These are phyloP conservation scores for Miscanthus sacchariflorus DNA, from an alignment of 202 grass and related monocot species.

Conservation along the genomic window DNA sequence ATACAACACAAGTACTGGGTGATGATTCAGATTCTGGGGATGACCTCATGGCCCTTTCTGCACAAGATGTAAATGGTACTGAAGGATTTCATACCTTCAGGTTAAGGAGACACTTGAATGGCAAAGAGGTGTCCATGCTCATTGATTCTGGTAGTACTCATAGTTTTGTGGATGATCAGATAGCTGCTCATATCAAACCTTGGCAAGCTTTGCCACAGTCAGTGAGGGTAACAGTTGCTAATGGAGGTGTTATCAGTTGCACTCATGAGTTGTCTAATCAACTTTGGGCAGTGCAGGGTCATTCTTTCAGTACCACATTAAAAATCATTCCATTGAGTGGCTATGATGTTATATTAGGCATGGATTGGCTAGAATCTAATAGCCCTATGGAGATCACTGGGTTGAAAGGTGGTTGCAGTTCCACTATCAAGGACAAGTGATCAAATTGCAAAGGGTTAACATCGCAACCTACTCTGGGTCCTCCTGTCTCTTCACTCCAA, in stretches of 20 bases:
- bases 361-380: neutral
- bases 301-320: accelerated
- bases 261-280: neutral
- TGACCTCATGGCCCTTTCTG: too few species aligned
- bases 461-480: accelerated
- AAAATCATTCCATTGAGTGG: neutral
- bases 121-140: too few species aligned
- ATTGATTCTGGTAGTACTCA: too few species aligned
- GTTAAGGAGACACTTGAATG: too few species aligned
- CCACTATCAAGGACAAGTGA: accelerated
- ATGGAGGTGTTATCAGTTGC: neutral
- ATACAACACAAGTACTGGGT: too few species aligned
- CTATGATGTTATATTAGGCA: neutral
- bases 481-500: accelerated
- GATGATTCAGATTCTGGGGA: too few species aligned
- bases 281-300: accelerated
- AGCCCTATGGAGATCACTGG: neutral
- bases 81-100: too few species aligned
- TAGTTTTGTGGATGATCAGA: accelerated
- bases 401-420: accelerated
- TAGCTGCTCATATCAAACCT: too few species aligned
- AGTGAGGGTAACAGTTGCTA: neutral
- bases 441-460: neutral
- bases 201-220: neutral
- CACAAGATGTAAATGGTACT: too few species aligned